phyloP scores from a whole-genome alignment of 2,329 filamentous ascomycete genomes.

The Penicillium sp. region DNA sequence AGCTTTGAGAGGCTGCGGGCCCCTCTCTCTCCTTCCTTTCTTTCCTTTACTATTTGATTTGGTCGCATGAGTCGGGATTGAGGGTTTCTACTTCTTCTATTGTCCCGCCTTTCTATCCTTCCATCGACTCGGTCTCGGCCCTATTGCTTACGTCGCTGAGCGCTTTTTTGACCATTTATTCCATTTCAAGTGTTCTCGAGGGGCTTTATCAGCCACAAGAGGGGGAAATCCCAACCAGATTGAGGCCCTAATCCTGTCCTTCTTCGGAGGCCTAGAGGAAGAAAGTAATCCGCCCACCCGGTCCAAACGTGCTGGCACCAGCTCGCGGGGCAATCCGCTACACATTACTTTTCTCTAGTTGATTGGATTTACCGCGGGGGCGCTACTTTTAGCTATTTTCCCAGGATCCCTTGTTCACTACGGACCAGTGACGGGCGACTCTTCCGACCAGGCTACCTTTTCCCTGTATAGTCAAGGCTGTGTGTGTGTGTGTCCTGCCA shows the following conservation, averaged over 20 bases:
- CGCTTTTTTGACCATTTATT: neutral
- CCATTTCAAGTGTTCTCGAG: neutral
- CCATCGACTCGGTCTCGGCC: neutral
- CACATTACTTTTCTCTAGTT: slow-evolving; percentile 19
- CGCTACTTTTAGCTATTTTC: slow-evolving; percentile 32
- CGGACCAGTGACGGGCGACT: slow-evolving; percentile 31
- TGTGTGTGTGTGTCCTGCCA: slow-evolving; percentile 30
- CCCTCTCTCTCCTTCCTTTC: slow-evolving; percentile 10
- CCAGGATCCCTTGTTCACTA: slow-evolving; percentile 28
- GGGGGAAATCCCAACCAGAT: neutral
- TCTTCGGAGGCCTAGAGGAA: neutral
- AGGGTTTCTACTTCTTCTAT: slow-evolving; percentile 4
- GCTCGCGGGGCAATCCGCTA: slow-evolving; percentile 17
- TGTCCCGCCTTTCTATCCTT: neutral
- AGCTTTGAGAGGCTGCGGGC: slow-evolving; percentile 21
- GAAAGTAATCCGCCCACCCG: neutral
- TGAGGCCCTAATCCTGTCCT: neutral
- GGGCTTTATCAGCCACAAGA: neutral
- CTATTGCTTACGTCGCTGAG: neutral
- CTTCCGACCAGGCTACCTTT: slow-evolving; percentile 31
- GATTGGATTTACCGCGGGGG: slow-evolving; percentile 34
- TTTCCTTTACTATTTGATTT: slow-evolving; percentile 2
- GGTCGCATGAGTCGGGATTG: slow-evolving; percentile 4
- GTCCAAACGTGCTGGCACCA: slow-evolving; percentile 8
- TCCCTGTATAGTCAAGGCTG: slow-evolving; percentile 27